Percentiles rank a stretch among this genome's conserved stretches.
Evolutionary conservation across 805 yeast genomes (phyloP).

Genomic region (Kazachstania psychrophila): DNA sequence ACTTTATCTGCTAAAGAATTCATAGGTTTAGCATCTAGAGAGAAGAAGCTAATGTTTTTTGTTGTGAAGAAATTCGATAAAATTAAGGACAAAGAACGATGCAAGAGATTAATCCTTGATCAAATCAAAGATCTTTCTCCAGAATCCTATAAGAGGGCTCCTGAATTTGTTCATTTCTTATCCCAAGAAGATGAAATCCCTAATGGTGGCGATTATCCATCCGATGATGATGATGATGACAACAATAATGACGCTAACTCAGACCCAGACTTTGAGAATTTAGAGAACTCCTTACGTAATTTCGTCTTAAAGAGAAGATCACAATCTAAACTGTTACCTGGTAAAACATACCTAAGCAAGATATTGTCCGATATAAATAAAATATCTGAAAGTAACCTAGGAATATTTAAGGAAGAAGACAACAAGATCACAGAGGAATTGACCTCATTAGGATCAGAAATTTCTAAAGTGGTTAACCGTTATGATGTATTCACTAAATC

Average conservation of each 20-base stretch:
- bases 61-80: slow-evolving; percentile 90
- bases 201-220: slow-evolving; percentile 32
- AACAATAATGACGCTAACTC: slow-evolving; percentile 26
- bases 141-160: slow-evolving; percentile 77
- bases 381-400: slow-evolving; percentile 54
- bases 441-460: slow-evolving; percentile 51
- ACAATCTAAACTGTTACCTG: slow-evolving; percentile 82
- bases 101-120: slow-evolving; percentile 65
- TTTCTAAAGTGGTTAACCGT: slow-evolving; percentile 42
- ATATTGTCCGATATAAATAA: slow-evolving; percentile 54
- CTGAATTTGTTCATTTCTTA: slow-evolving; percentile 91
- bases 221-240: slow-evolving; percentile 23
- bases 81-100: slow-evolving; percentile 70
- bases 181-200: slow-evolving; percentile 35
- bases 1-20: slow-evolving; percentile 92
- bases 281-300: slow-evolving; percentile 76
- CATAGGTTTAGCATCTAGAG: slow-evolving; percentile 80
- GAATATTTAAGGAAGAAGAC: slow-evolving; percentile 43
- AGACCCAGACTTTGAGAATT: slow-evolving; percentile 65
- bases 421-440: slow-evolving; percentile 41
- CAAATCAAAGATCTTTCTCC: slow-evolving; percentile 84
- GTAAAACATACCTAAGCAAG: slow-evolving; percentile 74
- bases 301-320: slow-evolving; percentile 87
- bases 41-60: slow-evolving; percentile 83
- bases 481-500: slow-evolving; percentile 48